Evolutionary conservation across 192 early-diverging fungal species (phyloP), one percentile per base, ranked within the genome.

Genomic region (Cetraspora pellucida): DNA sequence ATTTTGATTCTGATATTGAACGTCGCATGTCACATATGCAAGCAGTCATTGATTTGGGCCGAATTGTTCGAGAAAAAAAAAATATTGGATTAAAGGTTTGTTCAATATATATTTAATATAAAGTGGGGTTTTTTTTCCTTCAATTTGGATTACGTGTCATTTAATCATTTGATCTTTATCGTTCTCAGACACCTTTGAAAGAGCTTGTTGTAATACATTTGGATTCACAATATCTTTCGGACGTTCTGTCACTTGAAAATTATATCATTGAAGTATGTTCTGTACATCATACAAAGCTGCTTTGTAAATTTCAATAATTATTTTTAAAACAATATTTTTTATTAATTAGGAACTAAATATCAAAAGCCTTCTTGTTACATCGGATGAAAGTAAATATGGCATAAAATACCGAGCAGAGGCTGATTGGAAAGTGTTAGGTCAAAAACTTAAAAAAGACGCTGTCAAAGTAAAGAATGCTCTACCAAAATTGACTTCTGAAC

Each of bases 1-100:
- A 99, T 93, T 97, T 97, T 89, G 92, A 99, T 82, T 84, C 85
- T 8, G 95, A 93, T 21, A 95, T 99, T 81, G 97, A 99, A 85
- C 93, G 97, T 72, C 86, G 93, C 70, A 94, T 99, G 78, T 86
- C 89, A 50, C 91, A 97, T 75, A 97, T 99, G 95, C 96, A 97
- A 85, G 84, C 90, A 2, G 97, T 99, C 64, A 98, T 99, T 78
- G 97, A 99, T 79, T 89, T 95, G 71, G 97, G 96, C 31, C 92
- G 97, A 59, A 83, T 90, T 77, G 86, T 95, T 70, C 94, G 97
- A 75, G 97, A 99, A 80, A 89, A 93, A 82, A 93, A 95, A 75
- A 96, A 88, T 58, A 88, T 98, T 80, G 90, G 93, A 70, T 89
- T 99, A 77, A 99, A 99, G 80, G 86, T 83, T 59, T 27, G 64